Base-by-base conservation (phyloP, 1,284 basidiomycete genomes). In the Schizopora paradoxa region DNA sequence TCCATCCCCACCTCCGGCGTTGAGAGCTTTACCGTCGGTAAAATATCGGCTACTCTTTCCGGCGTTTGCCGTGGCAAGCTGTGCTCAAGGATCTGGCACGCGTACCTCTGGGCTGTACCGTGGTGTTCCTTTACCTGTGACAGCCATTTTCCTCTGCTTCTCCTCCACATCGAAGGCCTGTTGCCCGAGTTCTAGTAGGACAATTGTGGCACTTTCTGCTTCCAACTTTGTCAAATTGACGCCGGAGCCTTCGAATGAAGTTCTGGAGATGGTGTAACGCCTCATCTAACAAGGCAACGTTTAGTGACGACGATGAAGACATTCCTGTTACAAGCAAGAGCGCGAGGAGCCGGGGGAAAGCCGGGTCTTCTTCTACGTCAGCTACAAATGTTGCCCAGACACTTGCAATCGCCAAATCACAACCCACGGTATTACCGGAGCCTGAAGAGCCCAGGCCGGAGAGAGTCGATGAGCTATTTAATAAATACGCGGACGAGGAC, bases 401-500 rank as follows among this genome's bases (percentile, higher is more conserved):
- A 31, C 8, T 10, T 8, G 28, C 28, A 31, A 31, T 31, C 10
- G 8, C 10, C 21, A 40, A 43, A 25, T 34, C 36, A 10, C 38
- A 38, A 16, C 14, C n/a, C 3, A 33, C 31, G 31, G 14, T 19
- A 32, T 23, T 27, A 6, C 19, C 28, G 14, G 22, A 22, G 21
- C 28, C 18, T 10, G 22, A 35, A 11, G 19, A 16, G 25, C n/a
- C n/a, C n/a, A 41, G 10, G 28, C 28, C 28, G 10, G 28, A 19
- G n/a, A 10, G 22, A 68, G 67, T 40, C 73, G 62, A 68, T 27
- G 61, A 62, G 0, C 67, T 88, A n/a, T 89, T 88, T 66, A 64
- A 64, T 42, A 61, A 57, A 2, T 88, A 86, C 56, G 74, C 75
- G 14, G 84, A 87, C 51, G 61, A 60, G 3, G 81, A 86, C 42